Evolutionary conservation across 2,329 filamentous ascomycete species (phyloP).

Genomic region (Exophiala xenobiotica): DNA sequence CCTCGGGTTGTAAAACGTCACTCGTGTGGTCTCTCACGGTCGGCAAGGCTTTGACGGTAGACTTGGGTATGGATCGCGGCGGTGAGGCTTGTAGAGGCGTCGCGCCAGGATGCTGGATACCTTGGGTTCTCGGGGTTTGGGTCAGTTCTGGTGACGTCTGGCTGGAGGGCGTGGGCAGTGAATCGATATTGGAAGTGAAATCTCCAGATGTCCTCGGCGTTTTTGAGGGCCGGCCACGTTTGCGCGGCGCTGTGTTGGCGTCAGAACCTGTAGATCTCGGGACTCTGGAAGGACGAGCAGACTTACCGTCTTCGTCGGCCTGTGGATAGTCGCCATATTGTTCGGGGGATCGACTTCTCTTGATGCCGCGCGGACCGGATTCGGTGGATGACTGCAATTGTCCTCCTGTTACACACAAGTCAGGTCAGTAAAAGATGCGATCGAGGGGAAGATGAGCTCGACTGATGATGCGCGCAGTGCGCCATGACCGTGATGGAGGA

Average conservation of each 20-base stretch:
- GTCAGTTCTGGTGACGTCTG: conserved; percentile 34
- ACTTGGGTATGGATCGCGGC: conserved; percentile 38
- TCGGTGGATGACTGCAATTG: conserved; percentile 39
- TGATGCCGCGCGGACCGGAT: conserved; percentile 64
- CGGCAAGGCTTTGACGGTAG: conserved; percentile 85
- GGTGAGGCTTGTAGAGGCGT: conserved; percentile 63
- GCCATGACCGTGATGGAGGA: conserved; percentile 12
- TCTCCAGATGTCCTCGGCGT: conserved; percentile 41
- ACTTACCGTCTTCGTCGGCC: conserved; percentile 63
- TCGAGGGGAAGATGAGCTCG: conserved; percentile 14
- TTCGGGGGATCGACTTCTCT: conserved; percentile 76
- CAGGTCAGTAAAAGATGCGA: conserved; percentile 32
- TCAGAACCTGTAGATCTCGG: conserved; percentile 2
- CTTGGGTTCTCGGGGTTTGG: conserved; percentile 41
- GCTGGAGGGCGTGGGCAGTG: conserved; percentile 34
- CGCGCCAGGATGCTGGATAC: conserved; percentile 13
- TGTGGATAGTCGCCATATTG: conserved; percentile 56
- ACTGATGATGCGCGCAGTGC: conserved; percentile 18
- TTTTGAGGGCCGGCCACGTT: conserved; percentile 52
- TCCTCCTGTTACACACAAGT: conserved; percentile 37
- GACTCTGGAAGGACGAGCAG: not conserved
- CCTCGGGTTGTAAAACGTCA: conserved; percentile 83
- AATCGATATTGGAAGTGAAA: conserved; percentile 32
- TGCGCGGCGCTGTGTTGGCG: conserved; percentile 40
- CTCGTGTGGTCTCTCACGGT: conserved; percentile 97